phyloP scores from a whole-genome alignment of 1,139 yeast genomes.

The Pichia sp. region DNA sequence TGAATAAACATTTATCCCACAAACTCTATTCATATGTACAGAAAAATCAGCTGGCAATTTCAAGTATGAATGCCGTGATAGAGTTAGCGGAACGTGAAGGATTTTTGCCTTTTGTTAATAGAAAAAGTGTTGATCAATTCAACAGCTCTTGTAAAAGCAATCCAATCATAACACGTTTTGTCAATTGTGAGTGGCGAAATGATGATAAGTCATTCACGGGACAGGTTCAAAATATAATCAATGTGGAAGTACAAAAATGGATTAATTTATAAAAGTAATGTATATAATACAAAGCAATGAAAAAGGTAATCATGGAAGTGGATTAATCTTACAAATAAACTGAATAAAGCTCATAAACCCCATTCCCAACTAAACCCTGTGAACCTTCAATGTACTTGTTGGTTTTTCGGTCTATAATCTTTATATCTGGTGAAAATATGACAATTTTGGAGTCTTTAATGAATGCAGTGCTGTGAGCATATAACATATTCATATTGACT shows the following conservation, averaged over 20 bases:
- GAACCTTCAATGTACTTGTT: conserved; percentile 3
- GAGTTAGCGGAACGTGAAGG: conserved; percentile 21
- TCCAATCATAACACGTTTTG: conserved; percentile 12
- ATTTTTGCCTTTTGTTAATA: conserved; percentile 10
- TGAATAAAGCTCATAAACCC: conserved; percentile 24
- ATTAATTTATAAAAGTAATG: background rate
- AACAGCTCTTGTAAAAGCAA: background rate
- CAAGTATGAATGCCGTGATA: conserved; percentile 13
- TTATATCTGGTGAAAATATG: conserved; percentile 26
- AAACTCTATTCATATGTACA: conserved; percentile 21
- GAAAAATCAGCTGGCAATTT: conserved; percentile 9
- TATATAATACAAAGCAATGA: background rate
- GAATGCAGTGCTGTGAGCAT: conserved; percentile 16
- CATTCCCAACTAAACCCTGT: conserved; percentile 21
- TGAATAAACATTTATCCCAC: conserved; percentile 30
- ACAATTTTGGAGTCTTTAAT: conserved; percentile 24
- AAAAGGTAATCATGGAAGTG: background rate
- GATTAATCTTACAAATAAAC: conserved; percentile 14
- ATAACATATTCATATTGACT: conserved; percentile 1
- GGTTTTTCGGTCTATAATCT: conserved; percentile 15
- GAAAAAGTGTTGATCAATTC: conserved; percentile 15
- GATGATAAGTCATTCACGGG: background rate
- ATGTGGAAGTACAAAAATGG: conserved; percentile 10
- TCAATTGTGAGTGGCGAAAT: conserved; percentile 9
- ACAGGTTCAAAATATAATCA: conserved; percentile 9